Evolutionary conservation across 1,284 basidiomycete species (phyloP), one percentile per base, ranked within the genome.

Genomic region (Malassezia equina): DNA sequence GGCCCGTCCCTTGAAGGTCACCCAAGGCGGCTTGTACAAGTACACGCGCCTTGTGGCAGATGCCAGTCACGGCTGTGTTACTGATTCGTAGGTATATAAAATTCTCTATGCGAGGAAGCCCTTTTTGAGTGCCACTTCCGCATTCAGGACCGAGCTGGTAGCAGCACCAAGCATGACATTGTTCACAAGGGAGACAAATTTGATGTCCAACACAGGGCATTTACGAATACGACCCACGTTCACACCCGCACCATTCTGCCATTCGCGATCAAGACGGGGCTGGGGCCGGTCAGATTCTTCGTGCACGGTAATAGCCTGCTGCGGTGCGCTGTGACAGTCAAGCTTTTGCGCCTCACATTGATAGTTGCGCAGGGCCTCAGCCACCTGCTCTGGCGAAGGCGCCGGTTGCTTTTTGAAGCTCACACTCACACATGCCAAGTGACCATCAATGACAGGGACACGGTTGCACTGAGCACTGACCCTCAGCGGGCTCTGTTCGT

Each of bases 141-240:
- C 94, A 75, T 98, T 98, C 75, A 98, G 93, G 75, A 99, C 88
- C 58, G 88, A 90, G 67, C 86, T 90, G 42, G 94, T 98, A 47
- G 94, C 93, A 9, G 93, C 93, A 7, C 94, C 93, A 63, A 98
- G 88, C 66, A 85, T 85, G 60, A 96, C 91, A 71, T 98, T 98
- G 77, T 96, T 94, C 59, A 85, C 82, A 55, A 99, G 79, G 42
- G 90, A 87, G 36, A 96, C 86, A 75, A 98, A 95, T 54, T 73
- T 74, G 61, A 74, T 67, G 75, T 98, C 94, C 53, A 98, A 76
- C 23, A 98, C 90, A 32, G 82, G 80, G 75, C 91, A 95, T 73
- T 89, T 83, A 53, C 94, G 80, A 11, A 99, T 84, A 50, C 94
- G 79, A 0, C 94, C 94, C 1, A 98, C 93, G 49, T 82, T 84